Base-by-base conservation (phyloP, 225 moss, liverwort and hornwort genomes). In the Pleurozium schreberi region DNA sequence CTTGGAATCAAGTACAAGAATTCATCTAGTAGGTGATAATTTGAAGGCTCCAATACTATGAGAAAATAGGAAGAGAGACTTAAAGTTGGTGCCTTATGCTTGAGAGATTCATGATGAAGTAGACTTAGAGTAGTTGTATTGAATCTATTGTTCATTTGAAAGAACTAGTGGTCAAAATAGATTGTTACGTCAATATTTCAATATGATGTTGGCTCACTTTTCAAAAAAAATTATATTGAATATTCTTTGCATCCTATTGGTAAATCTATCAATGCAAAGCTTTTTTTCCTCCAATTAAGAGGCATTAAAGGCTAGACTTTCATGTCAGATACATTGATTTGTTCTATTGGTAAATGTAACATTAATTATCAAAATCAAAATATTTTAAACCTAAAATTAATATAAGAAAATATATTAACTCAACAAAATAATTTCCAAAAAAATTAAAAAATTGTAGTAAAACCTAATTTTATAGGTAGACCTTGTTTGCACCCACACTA, bases 201-300 rank as follows among this genome's bases (percentile, higher is more conserved):
- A 2, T 12, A 59, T 13, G 30, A 57, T 15, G 1, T 0, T 0
- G 0, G 6, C 0, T 42, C 4, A 20, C 14, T 80, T 42, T 60
- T 42, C 9, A 42, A 40, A 60, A 13, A 30, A 57, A 6, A 42
- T 42, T 1, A 5, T 31, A 31, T 20, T 25, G 7, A 57, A 27
- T 11, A 17, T 26, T 57, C 57, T 0, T 79, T 0, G 5, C 7
- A n/a, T n/a, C n/a, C n/a, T n/a, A n/a, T n/a, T n/a, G 5, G 4
- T 38, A 78, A 16, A 38, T 57, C 2, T 2, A 78, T 31, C 8
- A 20, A 18, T 40, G 5, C 40, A 28, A 80, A 40, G 8, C 18
- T 1, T 58, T 40, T 5, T 18, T 26, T 4, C 4, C 3, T 55
- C 12, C 0, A 40, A 0, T 36, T 2, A 40, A n/a, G 8, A 13